Evolutionary conservation across 2,329 filamentous ascomycete species (phyloP).

Genomic region (Aspergillus neoniger): DNA sequence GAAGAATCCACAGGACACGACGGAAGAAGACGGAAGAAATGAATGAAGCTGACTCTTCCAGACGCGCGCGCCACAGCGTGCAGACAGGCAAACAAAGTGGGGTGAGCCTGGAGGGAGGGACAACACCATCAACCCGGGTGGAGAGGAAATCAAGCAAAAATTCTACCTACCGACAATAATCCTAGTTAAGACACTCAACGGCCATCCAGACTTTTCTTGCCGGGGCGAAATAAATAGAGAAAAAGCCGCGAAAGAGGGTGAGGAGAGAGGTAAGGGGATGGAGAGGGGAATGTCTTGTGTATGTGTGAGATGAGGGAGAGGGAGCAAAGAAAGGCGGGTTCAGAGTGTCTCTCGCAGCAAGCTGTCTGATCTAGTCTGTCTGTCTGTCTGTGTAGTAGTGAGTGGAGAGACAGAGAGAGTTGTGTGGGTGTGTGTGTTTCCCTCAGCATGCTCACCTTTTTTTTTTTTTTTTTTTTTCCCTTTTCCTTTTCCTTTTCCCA

Average conservation of each 20-base stretch:
- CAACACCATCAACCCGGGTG: constrained; percentile 10
- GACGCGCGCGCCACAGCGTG: constrained; percentile 9
- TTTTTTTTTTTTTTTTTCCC: neutral
- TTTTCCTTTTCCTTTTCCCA: neutral
- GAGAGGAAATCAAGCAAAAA: neutral
- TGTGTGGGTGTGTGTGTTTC: too few relatives aligned
- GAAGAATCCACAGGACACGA: constrained; percentile 5
- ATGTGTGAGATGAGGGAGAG: neutral
- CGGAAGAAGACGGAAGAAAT: constrained; percentile 3
- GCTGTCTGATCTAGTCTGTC: too few relatives aligned
- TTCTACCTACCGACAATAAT: neutral
- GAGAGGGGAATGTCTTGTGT: neutral
- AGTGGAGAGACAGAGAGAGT: too few relatives aligned
- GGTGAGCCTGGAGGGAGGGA: constrained; percentile 5
- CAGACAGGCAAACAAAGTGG: constrained; percentile 10
- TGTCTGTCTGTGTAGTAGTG: neutral
- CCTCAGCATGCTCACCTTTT: neutral
- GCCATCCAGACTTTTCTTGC: neutral
- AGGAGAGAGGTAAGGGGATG: neutral
- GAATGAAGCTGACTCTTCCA: constrained; percentile 11
- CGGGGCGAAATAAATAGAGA: neutral
- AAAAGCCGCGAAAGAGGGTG: neutral
- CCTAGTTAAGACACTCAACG: neutral
- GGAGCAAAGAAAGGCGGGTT: neutral
- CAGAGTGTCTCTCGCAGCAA: too few relatives aligned